Evolutionary conservation across 306 rosid genomes (phyloP), one percentile per base, ranked within the genome.

Genomic region (Ziziphus jujuba): DNA sequence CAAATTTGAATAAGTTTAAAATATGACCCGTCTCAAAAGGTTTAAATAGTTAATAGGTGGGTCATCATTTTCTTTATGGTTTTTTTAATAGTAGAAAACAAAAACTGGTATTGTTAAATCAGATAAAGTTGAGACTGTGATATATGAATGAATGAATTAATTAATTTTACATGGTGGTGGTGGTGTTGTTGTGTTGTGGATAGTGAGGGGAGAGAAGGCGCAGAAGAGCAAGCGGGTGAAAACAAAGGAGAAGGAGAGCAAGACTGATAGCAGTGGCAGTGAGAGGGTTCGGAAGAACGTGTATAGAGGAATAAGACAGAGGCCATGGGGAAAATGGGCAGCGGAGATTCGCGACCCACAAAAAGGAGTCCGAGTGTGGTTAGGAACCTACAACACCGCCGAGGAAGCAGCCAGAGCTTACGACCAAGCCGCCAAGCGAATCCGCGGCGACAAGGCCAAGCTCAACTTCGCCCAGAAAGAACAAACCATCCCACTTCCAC

Each of bases 241-340:
- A 65, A 72, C 24, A 25, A 58, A 56, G 48, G 31, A n/a, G 25
- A 34, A 33, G 9, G 7, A 56, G 31, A 3, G 17, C 34, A 40
- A 63, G 15, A 54, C 23, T 13, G 34, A 4, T 0, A 45, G 34
- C 60, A 48, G 52, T 12, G 5, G 24, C 38, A 16, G 43, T 34
- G 48, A 48, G 38, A 4, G 9, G 23, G 5, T 40, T 13, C 56
- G 97, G 1, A 93, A 93, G 77, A 93, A 82, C 82, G 77, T 74
- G 25, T 93, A 88, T 83, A 83, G 96, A 80, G 99, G 99, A 58
- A 90, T 93, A 71, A 73, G 99, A 57, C 96, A 83, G 65, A 84
- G 99, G 77, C 97, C 99, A 14, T 90, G 99, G 99, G 99, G 99
- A 0, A 93, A 93, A 59, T 93, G 99, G 99, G 99, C 99, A 0